Evolutionary conservation across 495 filamentous ascomycete species (phyloP).

Genomic region (Penicillium dipodomyicola): DNA sequence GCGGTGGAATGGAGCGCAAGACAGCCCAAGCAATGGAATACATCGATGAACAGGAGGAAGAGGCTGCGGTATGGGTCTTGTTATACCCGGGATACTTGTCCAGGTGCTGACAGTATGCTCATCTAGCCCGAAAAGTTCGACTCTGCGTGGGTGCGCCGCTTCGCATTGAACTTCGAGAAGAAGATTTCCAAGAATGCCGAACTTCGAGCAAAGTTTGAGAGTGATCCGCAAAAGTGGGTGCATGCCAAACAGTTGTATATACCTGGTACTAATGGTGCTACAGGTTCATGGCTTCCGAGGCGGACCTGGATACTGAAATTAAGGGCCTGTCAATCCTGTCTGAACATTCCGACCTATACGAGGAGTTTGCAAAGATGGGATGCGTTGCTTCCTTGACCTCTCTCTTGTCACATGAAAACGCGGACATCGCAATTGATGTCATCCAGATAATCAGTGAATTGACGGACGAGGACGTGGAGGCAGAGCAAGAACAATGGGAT

Average conservation of each 20-base stretch:
- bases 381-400: constrained; percentile 72
- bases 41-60: constrained; percentile 64
- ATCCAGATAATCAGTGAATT: constrained; percentile 90
- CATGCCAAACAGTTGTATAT: constrained; percentile 2
- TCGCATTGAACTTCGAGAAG: constrained; percentile 84
- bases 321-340: constrained; percentile 84
- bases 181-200: constrained; percentile 92
- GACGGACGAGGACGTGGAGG: constrained; percentile 90
- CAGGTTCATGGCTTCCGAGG: constrained; percentile 80
- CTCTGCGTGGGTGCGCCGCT: constrained; percentile 74
- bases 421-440: constrained; percentile 90
- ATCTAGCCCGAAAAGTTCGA: constrained; percentile 73
- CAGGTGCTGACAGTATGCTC: constrained; percentile 20
- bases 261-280: constrained; percentile 10
- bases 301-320: constrained; percentile 86
- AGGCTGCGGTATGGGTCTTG: constrained; percentile 38
- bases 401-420: constrained; percentile 90
- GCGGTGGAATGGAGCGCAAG: constrained; percentile 77
- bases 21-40: constrained; percentile 88
- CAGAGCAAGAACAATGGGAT: constrained; percentile 81
- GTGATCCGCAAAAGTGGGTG: constrained; percentile 77
- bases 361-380: constrained; percentile 77
- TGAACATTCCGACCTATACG: constrained; percentile 83
- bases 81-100: not conserved
- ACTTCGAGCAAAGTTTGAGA: constrained; percentile 81